A percentile compares a stretch with the other conserved stretches of the same genome.
Conservation (phyloP, 306 rosid genomes). For the Hippophae rhamnoides region DNA sequence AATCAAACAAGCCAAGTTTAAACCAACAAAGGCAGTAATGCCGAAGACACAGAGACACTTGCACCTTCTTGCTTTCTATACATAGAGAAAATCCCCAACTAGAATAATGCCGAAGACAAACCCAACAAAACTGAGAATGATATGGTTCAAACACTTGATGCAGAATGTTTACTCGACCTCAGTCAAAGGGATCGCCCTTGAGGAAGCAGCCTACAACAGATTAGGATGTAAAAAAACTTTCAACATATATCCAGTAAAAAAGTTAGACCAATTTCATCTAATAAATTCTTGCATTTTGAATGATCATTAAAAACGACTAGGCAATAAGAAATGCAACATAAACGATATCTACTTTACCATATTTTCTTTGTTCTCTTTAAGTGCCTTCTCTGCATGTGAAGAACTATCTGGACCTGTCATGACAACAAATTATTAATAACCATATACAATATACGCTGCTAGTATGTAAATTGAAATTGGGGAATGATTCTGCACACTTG, state of each 20-base stretch:
- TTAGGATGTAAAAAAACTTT: neutral
- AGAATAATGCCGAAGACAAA: conserved; percentile 31
- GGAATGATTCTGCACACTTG: neutral
- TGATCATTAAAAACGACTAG: neutral
- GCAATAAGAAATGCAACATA: neutral
- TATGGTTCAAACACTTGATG: conserved; percentile 5
- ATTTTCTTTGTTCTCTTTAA: conserved; percentile 57
- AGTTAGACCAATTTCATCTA: neutral
- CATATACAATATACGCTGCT: conserved; percentile 1
- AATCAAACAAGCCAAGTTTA: conserved; percentile 15
- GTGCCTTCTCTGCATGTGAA: conserved; percentile 25
- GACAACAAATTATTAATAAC: conserved; percentile 5
- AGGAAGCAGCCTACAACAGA: conserved; percentile 33
- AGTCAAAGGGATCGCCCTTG: conserved; percentile 21
- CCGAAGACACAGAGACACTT: conserved; percentile 17
- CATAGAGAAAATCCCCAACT: conserved; percentile 34
- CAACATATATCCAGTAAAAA: neutral
- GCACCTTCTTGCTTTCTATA: conserved; percentile 25
- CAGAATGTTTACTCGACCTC: conserved; percentile 26
- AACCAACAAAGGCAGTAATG: conserved; percentile 11
- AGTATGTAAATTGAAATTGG: neutral
- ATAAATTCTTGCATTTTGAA: neutral
- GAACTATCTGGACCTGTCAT: conserved; percentile 32
- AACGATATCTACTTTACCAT: conserved; percentile 28
- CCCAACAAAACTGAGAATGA: conserved; percentile 24